Base-by-base conservation (phyloP, 441 rosid genomes). In the Adansonia rubrostipa region DNA sequence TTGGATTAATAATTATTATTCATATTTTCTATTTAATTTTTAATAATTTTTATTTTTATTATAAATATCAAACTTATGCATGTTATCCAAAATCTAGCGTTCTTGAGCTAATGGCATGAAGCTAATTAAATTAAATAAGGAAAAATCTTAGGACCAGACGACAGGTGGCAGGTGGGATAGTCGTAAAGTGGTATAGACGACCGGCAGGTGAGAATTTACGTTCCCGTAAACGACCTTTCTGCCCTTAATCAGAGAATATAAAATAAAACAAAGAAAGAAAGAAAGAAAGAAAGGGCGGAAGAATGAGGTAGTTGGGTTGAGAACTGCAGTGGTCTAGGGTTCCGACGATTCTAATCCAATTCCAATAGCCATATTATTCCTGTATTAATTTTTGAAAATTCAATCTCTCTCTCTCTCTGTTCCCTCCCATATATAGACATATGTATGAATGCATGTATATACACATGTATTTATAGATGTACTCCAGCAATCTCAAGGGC, bases 401-500 rank as follows among this genome's bases (percentile, higher is more conserved):
- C 14, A 44, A 68, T 68, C 33, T 19, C 36, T 33, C 62, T 6
- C 20, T 54, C 17, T 15, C 2, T 36, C 10, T 63, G 1, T 5
- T 33, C 4, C 6, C 2, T 15, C 42, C 24, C 0, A 20, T 20
- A 4, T 60, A 61, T 61, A 3, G 15, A 61, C 40, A 36, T 28
- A 15, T 54, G 54, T 24, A 62, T 48, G 78, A 48, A 53, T 71
- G 61, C 74, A 14, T 45, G 57, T 14, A 67, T 40, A 28, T 20
- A 75, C 13, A 3, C 36, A 75, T 71, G 63, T 47, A 69, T 70
- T 47, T 64, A 71, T 84, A 81, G 74, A 87, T 84, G 85, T 86
- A 81, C 83, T 86, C 89, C 17, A 86, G 85, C 84, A 91, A 91
- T 87, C 80, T 91, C 58, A 83, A 47, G 66, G 94, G 92, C 45